These are phyloP conservation scores for Babesia bigemina DNA, from an alignment of 169 alveolate species.

Conservation along the genomic window DNA sequence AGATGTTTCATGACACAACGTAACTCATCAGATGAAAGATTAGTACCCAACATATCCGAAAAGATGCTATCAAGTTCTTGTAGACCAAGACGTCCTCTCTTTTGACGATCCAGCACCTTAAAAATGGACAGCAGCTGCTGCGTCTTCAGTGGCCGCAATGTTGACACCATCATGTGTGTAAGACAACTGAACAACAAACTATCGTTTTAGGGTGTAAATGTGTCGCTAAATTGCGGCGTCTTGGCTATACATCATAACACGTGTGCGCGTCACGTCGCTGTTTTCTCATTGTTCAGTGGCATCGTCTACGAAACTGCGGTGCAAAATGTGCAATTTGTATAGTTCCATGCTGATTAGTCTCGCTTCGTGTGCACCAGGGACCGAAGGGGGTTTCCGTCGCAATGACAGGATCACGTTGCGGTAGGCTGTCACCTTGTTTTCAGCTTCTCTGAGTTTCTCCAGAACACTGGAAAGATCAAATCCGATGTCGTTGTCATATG, in stretches of 20 bases:
- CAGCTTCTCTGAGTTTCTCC: not conserved
- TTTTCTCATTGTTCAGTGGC: too few species aligned
- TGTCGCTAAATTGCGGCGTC: too few species aligned
- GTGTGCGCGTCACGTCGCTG: constrained; percentile 14
- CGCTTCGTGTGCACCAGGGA: constrained; percentile 13
- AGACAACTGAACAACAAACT: not conserved
- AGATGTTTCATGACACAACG: constrained; percentile 27
- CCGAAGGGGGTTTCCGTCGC: not conserved
- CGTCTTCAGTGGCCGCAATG: constrained; percentile 45
- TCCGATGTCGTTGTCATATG: not conserved
- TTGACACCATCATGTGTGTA: constrained; percentile 18
- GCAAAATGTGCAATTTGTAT: not conserved
- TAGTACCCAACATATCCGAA: constrained; percentile 26
- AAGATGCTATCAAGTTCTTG: constrained; percentile 23
- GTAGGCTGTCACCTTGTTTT: not conserved
- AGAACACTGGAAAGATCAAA: not conserved
- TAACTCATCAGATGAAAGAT: constrained; percentile 35
- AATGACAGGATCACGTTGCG: not conserved
- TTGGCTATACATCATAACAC: not conserved
- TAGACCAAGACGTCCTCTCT: constrained; percentile 27
- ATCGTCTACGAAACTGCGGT: not conserved
- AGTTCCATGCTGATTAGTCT: not conserved
- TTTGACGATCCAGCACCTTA: constrained; percentile 46
- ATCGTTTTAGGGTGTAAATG: not conserved
- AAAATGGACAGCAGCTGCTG: constrained; percentile 49